These are phyloP conservation scores for Alternaria atra DNA, from an alignment of 2,329 filamentous ascomycete species.

Conservation along the genomic window DNA sequence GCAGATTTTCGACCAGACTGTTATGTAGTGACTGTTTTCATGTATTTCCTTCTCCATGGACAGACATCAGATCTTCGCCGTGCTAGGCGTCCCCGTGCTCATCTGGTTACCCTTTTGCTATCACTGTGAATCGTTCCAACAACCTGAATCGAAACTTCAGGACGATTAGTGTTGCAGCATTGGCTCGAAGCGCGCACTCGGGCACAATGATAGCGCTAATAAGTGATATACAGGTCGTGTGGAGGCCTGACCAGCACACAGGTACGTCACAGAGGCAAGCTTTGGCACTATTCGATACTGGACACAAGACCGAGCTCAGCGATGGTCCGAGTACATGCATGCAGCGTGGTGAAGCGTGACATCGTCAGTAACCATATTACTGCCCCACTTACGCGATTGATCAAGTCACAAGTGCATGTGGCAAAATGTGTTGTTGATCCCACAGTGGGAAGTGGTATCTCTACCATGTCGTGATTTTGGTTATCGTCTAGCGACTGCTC, in stretches of 20 bases:
- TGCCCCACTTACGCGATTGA: background rate
- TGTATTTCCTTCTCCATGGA: too few relatives aligned
- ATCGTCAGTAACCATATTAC: fast-evolving
- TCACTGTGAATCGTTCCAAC: too few relatives aligned
- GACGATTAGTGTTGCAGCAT: too few relatives aligned
- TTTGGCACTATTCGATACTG: background rate
- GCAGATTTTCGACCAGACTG: background rate
- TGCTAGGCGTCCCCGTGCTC: too few relatives aligned
- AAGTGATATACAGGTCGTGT: background rate
- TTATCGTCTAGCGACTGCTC: conserved; percentile 41
- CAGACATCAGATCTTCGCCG: too few relatives aligned
- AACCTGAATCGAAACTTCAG: too few relatives aligned
- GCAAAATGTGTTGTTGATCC: conserved; percentile 19
- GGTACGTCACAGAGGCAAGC: background rate
- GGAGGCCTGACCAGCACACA: background rate
- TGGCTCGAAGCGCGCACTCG: background rate
- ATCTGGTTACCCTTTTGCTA: too few relatives aligned
- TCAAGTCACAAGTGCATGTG: conserved; percentile 11
- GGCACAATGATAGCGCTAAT: background rate
- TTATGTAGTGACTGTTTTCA: background rate
- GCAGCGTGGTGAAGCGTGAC: background rate
- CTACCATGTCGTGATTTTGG: conserved; percentile 36
- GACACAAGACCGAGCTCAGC: background rate
- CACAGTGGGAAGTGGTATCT: conserved; percentile 31
- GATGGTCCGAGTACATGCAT: background rate